Base-by-base conservation (phyloP, 2,329 filamentous ascomycete genomes). In the Periconia digitata region DNA sequence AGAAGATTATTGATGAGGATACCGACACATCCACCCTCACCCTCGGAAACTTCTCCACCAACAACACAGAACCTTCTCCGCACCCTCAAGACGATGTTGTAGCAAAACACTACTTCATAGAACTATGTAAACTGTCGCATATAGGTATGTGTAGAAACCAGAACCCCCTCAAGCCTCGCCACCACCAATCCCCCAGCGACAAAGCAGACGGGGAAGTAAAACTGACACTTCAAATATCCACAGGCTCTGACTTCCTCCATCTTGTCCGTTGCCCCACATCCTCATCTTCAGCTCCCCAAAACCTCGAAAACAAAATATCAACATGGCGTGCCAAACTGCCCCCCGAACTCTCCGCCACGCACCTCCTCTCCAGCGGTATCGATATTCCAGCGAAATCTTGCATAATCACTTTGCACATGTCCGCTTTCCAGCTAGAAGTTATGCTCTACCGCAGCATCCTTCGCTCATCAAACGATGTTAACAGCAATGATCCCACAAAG, bases 21-120 rank as follows among this genome's bases (percentile, higher is more conserved):
- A 35, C 16, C 23, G 44, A 42, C 29, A 43, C 44, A 24, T 40
- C 24, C n/a, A n/a, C 20, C 20, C 6, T 47, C 10, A n/a, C 12
- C 8, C 6, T 42, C 8, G 38, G 24, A 22, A 29, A 47, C 38
- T 47, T 29, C 21, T 22, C 17, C 12, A 32, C 15, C n/a, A 8
- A 34, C 15, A 10, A 32, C 16, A 27, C 5, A 18, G 27, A 32
- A 15, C 6, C 12, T 32, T n/a, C 23, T 29, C 8, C 13, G 3
- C 15, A 29, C 17, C 3, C 2, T 29, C 23, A 8, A 6, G 22
- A 29, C 6, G 13, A 3, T 20, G 8, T 17, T 43, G 16, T 17
- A 16, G 17, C 32, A 17, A 34, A 18, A 24, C 7, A 8, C 8
- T 43, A 24, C 23, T 34, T 43, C 23, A 32, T 43, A 32, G 23